Evolutionary conservation across 208 protist genomes (phyloP).

Genomic region (Trypanosoma lewisi): DNA sequence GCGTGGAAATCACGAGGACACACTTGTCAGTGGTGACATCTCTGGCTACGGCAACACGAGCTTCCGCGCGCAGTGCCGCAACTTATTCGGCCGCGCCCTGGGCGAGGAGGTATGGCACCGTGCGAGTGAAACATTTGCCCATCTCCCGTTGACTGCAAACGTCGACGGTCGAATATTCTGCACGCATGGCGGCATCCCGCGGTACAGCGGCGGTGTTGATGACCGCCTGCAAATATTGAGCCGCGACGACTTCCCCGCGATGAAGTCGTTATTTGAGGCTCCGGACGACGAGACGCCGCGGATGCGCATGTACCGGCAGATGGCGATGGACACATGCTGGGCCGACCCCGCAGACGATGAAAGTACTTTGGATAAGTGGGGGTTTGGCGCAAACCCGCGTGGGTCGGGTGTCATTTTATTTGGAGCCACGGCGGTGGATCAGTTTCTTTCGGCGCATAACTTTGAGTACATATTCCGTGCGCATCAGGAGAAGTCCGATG

Average conservation of each 20-base stretch:
- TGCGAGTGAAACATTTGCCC: conserved; percentile 82
- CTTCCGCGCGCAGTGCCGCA: conserved; percentile 88
- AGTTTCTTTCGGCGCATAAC: conserved; percentile 82
- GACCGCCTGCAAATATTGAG: conserved; percentile 65
- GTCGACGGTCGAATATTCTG: conserved; percentile 94
- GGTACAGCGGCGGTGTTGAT: conserved; percentile 82
- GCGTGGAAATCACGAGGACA: conserved; percentile 94
- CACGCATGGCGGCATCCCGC: conserved; percentile 92
- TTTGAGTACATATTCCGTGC: conserved; percentile 92
- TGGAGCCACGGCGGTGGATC: conserved; percentile 78
- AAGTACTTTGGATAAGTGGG: conserved; percentile 66
- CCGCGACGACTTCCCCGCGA: conserved; percentile 69
- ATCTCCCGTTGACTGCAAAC: conserved; percentile 89
- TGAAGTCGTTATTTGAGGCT: conserved; percentile 86
- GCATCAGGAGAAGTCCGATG: conserved; percentile 92
- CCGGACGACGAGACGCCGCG: conserved; percentile 61
- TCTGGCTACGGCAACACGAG: conserved; percentile 85
- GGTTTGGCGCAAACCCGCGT: conserved; percentile 86
- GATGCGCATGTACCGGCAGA: conserved; percentile 63
- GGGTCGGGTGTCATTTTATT: conserved; percentile 88
- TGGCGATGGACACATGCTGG: conserved; percentile 90
- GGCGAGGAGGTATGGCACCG: conserved; percentile 87
- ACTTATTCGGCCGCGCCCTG: conserved; percentile 68
- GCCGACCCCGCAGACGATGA: conserved; percentile 89
- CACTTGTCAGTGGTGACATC: conserved; percentile 90